Evolutionary conservation across 306 rosid genomes (phyloP).

Genomic region (Vigna radiata): DNA sequence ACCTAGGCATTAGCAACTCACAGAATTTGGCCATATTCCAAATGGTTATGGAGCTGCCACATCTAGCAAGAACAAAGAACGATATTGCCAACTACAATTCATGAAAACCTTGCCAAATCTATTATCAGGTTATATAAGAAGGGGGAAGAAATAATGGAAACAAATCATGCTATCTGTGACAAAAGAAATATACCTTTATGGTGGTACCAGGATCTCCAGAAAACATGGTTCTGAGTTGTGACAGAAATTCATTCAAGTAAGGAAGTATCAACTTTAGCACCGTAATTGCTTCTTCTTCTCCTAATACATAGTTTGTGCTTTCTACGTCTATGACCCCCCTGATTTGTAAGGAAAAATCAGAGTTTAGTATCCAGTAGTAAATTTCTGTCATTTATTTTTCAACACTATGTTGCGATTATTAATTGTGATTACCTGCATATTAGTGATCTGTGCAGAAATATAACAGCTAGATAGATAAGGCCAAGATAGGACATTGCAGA

Average conservation of each 20-base stretch:
- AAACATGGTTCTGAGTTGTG: slow-evolving; percentile 72
- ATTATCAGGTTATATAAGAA: background rate
- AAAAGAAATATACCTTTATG: slow-evolving; percentile 59
- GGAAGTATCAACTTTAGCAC: slow-evolving; percentile 67
- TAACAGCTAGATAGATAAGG: slow-evolving; percentile 69
- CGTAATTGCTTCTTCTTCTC: slow-evolving; percentile 84
- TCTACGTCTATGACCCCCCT: slow-evolving; percentile 64
- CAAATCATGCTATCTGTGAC: background rate
- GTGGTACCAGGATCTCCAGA: slow-evolving; percentile 87
- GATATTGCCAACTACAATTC: slow-evolving; percentile 71
- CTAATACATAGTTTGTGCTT: slow-evolving; percentile 57
- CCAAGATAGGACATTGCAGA: slow-evolving; percentile 72
- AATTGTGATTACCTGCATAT: slow-evolving; percentile 69
- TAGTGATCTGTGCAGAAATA: slow-evolving; percentile 77
- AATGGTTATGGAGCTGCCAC: slow-evolving; percentile 80
- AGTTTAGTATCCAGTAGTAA: background rate
- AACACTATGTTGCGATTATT: slow-evolving; percentile 8
- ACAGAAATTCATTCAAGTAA: slow-evolving; percentile 70
- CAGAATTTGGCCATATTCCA: slow-evolving; percentile 78
- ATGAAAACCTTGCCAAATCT: background rate
- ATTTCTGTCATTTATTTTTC: slow-evolving; percentile 5
- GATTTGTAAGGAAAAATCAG: slow-evolving; percentile 28
- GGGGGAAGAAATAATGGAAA: background rate
- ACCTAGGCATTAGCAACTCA: slow-evolving; percentile 36
- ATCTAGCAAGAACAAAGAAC: slow-evolving; percentile 84